phyloP scores from a whole-genome alignment of 1,284 basidiomycete genomes.

The Pisolithus thermaeus region DNA sequence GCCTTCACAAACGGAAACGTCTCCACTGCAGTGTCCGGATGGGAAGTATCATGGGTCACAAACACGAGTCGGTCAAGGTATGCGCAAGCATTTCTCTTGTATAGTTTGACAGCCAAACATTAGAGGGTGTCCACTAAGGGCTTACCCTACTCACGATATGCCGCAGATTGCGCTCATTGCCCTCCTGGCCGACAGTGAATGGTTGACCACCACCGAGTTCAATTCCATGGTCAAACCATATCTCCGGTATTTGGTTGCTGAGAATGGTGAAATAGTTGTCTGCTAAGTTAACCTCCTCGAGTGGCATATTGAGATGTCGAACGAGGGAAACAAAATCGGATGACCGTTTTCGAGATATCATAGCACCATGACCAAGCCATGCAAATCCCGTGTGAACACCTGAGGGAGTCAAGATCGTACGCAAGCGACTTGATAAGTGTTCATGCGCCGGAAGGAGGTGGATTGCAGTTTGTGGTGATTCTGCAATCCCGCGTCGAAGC shows the following conservation, averaged over 20 bases:
- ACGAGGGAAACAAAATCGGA: constrained; percentile 47
- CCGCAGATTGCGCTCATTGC: constrained; percentile 48
- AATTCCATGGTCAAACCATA: constrained; percentile 60
- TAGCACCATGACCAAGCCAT: constrained; percentile 62
- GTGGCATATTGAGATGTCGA: constrained; percentile 36
- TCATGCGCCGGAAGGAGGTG: constrained; percentile 60
- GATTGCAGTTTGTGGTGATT: constrained; percentile 29
- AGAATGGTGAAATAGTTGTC: constrained; percentile 67
- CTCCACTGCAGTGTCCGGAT: neutral
- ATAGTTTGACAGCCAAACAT: neutral
- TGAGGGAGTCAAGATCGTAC: constrained; percentile 28
- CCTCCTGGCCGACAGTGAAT: constrained; percentile 57
- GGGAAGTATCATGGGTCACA: neutral
- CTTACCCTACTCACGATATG: constrained; percentile 48
- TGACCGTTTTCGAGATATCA: constrained; percentile 41
- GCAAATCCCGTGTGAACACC: constrained; percentile 53
- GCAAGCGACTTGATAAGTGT: constrained; percentile 45
- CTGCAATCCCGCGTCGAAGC: constrained; percentile 37
- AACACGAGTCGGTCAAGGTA: constrained; percentile 22
- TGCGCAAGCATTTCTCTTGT: constrained; percentile 21
- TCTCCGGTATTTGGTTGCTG: constrained; percentile 40
- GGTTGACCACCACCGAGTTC: constrained; percentile 53
- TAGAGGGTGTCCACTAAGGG: neutral
- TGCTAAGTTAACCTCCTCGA: constrained; percentile 57
- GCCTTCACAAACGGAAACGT: constrained; percentile 11